Base-by-base conservation (phyloP, 176 grass and related monocot genomes). In the Urochloa ruziziensis region DNA sequence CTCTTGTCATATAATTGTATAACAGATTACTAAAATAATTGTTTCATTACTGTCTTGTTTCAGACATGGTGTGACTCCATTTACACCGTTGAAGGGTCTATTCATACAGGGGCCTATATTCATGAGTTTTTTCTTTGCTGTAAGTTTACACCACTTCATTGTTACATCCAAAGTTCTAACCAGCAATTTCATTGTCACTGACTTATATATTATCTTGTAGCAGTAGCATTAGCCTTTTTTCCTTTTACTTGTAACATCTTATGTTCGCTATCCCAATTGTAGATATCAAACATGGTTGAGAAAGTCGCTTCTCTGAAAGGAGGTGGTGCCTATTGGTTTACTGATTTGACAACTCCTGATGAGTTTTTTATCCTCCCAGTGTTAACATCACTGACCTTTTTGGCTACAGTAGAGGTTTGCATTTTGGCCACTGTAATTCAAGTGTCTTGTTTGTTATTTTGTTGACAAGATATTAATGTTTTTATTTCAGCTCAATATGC, bases 281-380 rank as follows among this genome's bases (percentile, higher is more conserved):
- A 99, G 96, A 99, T 99, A 78, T 82, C 85, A 83, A 96, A 95
- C 58, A 99, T 99, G 93, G 93, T 94, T 77, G 93, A 99, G 80
- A 96, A 99, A 88, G 93, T 96, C 56, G 93, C 93, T 61, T 98
- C 93, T 60, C 70, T 98, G 25, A 98, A 98, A 93, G 91, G 80
- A 78, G 96, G 96, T 78, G 93, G 96, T 73, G 59, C 78, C 62
- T 88, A 95, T 84, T 98, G 96, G 96, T 98, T 98, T 90, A 98
- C 93, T 83, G 96, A 98, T 86, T 88, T 98, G 89, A 98, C 96
- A 21, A 92, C 93, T 44, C 93, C 93, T 27, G 96, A 98, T 13
- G 52, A 80, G 3, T 84, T 90, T 73, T 78, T 85, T 24, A 90
- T 98, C 62, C 86, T 92, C 71, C 93, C 96, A 15, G 91, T 90